Base-by-base conservation (phyloP, 768 basidiomycete species). In the Serendipita indica region DNA sequence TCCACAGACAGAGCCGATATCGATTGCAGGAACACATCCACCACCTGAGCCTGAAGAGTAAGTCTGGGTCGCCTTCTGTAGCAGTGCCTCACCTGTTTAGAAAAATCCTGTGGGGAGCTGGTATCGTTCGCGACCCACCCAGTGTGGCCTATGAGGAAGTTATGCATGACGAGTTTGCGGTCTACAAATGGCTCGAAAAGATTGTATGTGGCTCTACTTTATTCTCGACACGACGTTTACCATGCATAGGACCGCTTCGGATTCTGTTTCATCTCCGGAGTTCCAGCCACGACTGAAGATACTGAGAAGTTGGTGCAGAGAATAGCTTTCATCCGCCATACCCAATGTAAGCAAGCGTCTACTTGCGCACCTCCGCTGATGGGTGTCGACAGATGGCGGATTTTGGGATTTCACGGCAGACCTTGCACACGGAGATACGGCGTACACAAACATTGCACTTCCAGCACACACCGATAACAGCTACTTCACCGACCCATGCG, bases 331-430 rank as follows among this genome's bases (percentile, higher is more conserved):
- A 92, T 96, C 60, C 80, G 93, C 41, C 83, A 94, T 69, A 97
- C 94, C 0, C 82, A 84, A 57, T 84, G 81, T 77, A 58, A 61
- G 73, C 60, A 18, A 18, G 32, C 27, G 14, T 5, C 16, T 61
- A 28, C 7, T 52, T 25, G 25, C 27, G 1, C 49, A 6, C 18
- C 34, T 58, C 1, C n/a, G 34, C 39, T 37, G 45, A 1, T 25
- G 13, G 32, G 39, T 22, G 22, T 2, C 2, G 33, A 1, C 62
- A 92, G 90, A 98, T 65, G 94, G 93, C 33, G 83, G 81, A 60
- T 93, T 97, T 71, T 99, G 94, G 93, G 90, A 97, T 66, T 94
- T 98, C 66, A 96, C 91, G 0, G 81, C 93, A 0, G 83, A 94
- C 66, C 76, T 93, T 20, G 82, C 84, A 16, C 90, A 85, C 65